A percentile compares a stretch with the other conserved stretches of the same genome.
Evolutionary conservation across 1,284 basidiomycete genomes (phyloP).

Genomic region (Coniferiporia weirii): DNA sequence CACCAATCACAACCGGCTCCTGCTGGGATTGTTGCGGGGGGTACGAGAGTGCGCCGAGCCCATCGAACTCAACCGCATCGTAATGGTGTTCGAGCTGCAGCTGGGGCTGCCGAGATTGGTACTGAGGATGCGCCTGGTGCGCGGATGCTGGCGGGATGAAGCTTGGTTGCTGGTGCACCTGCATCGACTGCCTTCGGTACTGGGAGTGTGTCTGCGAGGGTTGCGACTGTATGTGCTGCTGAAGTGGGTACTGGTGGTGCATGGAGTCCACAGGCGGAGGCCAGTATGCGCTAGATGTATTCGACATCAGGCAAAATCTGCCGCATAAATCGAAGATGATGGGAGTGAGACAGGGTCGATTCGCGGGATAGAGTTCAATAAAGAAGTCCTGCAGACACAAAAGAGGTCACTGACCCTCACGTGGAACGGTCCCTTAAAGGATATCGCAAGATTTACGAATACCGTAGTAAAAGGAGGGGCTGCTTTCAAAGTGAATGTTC

Average conservation of each 20-base stretch:
- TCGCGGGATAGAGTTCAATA: not conserved
- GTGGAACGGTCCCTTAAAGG: not conserved
- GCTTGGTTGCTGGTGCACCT: not conserved
- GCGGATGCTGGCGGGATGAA: slow-evolving; percentile 1
- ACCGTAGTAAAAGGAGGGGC: not conserved
- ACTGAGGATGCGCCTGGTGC: not conserved
- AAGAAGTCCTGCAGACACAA: not conserved
- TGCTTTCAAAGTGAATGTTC: not conserved
- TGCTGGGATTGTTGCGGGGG: not conserved
- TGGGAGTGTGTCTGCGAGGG: not conserved
- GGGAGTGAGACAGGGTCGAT: not conserved
- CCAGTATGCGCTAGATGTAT: not conserved
- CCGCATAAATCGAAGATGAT: not conserved
- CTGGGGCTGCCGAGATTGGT: slow-evolving; percentile 4
- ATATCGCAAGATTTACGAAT: not conserved
- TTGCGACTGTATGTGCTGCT: not conserved
- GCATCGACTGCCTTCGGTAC: not conserved
- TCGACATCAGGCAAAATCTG: not conserved
- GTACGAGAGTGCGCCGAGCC: slow-evolving; percentile 4
- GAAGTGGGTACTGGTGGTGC: not conserved
- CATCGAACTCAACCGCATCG: slow-evolving; percentile 6
- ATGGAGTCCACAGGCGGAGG: not conserved
- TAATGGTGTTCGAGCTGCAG: slow-evolving; percentile 12
- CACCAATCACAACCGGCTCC: slow-evolving; percentile 4
- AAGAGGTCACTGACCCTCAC: not conserved